Percentiles rank a stretch among this genome's conserved stretches.
phyloP scores from a whole-genome alignment of 257 asterid genomes.

The Lavandula angustifolia region DNA sequence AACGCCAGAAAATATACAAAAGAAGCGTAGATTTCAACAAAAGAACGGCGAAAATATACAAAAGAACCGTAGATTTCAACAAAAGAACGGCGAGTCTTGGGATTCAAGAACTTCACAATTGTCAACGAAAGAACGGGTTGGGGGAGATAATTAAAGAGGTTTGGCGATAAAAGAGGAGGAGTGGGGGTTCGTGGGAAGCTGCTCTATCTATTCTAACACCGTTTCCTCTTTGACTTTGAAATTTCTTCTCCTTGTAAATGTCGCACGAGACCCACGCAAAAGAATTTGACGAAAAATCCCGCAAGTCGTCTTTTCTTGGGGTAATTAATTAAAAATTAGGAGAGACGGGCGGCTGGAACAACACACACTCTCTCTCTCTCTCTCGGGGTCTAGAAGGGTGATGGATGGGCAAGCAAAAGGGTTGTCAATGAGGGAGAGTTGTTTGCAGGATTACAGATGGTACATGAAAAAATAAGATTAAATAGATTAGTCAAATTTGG shows the following conservation, averaged over 20 bases:
- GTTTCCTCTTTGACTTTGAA: conserved; percentile 48
- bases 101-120: conserved; percentile 4
- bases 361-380: not conserved
- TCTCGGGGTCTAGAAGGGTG: conserved; percentile 12
- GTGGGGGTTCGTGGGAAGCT: conserved; percentile 29
- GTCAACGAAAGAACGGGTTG: conserved; percentile 8
- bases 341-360: conserved; percentile 31
- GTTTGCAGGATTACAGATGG: not conserved
- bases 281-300: conserved; percentile 3
- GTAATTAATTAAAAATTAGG: not conserved
- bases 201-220: conserved; percentile 15
- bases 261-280: conserved; percentile 28
- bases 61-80: conserved; percentile 27
- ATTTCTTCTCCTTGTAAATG: conserved; percentile 34
- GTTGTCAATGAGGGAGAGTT: not conserved
- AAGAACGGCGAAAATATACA: conserved; percentile 13
- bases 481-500: conserved; percentile 18
- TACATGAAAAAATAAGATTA: no score
- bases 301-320: conserved; percentile 5
- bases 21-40: conserved; percentile 27
- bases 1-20: not conserved
- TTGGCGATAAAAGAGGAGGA: conserved; percentile 27
- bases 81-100: conserved; percentile 18
- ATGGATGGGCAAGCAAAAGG: not conserved
- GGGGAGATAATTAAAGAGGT: conserved; percentile 28